Base-by-base conservation (phyloP, 1,284 basidiomycete species). In the Exsudoporus floridanus region DNA sequence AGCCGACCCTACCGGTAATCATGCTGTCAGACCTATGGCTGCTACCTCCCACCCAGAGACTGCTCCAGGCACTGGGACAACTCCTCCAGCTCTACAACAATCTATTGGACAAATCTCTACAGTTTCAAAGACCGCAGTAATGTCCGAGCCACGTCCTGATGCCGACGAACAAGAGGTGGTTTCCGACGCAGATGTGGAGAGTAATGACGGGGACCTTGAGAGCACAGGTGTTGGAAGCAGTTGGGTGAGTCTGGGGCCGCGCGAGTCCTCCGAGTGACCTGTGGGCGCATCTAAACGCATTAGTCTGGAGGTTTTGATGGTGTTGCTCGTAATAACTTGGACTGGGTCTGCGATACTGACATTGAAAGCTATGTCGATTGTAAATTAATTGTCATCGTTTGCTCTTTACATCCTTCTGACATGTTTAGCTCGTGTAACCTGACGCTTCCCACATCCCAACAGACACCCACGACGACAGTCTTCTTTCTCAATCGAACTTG, bases 151-250 rank as follows among this genome's bases (percentile, higher is more conserved):
- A 18, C 52, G 49, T 39, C 43, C 54, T 16, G 44, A 54, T 41
- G 40, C 52, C n/a, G 57, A 53, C 19, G 72, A 73, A 44, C 66
- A 69, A 37, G 70, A 71, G 31, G 70, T 70, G 10, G 74, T 73
- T n/a, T 84, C 85, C 1, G 86, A 88, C 45, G 77, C 78, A 2
- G 86, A 88, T 46, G 75, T 80, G 6, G 86, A 88, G 67, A 85
- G 84, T 59, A 82, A 81, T 56, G 68, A 71, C 14, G 80, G 77
- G 18, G 80, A 82, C 50, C 65, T 67, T 12, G 69, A 64, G 43
- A 70, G 60, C 13, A 71, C 69, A 0, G 68, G 68, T 21, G 74
- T 77, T 40, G 77, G 75, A 37, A 76, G 78, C 56, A 88, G 85
- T 55, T 90, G 88, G 88, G 73, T 90, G 48, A 87, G 81, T 63